Evolutionary conservation across 164 flowering plant genomes (phyloP).

Genomic region (Tetracentron sinense): DNA sequence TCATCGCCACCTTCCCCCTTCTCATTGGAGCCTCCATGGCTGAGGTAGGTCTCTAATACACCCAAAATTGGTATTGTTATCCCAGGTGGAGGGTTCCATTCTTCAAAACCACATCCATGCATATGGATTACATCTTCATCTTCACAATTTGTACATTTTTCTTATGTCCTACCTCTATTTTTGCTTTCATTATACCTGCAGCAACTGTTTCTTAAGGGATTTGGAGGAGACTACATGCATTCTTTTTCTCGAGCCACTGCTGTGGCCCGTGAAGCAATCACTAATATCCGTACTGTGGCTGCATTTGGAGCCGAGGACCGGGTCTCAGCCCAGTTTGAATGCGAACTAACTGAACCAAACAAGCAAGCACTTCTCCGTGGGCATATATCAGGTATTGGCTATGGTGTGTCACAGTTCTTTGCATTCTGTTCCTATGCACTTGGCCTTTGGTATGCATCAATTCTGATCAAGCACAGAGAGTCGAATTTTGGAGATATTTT

Average conservation of each 20-base stretch:
- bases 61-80: background rate
- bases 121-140: background rate
- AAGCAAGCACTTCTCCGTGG: constrained; percentile 56
- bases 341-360: constrained; percentile 40
- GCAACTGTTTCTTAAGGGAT: constrained; percentile 74
- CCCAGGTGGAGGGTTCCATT: no score
- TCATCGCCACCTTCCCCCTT: constrained; percentile 61
- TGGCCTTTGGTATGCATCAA: constrained; percentile 76
- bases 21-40: constrained; percentile 60
- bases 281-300: constrained; percentile 71
- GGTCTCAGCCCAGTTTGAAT: constrained; percentile 39
- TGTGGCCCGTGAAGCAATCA: constrained; percentile 73
- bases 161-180: background rate
- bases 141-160: background rate
- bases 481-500: constrained; percentile 62
- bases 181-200: constrained; percentile 25
- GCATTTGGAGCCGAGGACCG: constrained; percentile 68
- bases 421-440: constrained; percentile 63
- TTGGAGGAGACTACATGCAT: constrained; percentile 58
- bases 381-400: constrained; percentile 68
- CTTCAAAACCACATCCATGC: background rate
- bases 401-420: constrained; percentile 58
- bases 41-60: constrained; percentile 37
- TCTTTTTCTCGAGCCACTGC: constrained; percentile 53
- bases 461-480: constrained; percentile 37